Percentiles rank a stretch among this genome's conserved stretches.
Evolutionary conservation across 371 early-diverging fungal species (phyloP).

Genomic region (Mortierella sp.): DNA sequence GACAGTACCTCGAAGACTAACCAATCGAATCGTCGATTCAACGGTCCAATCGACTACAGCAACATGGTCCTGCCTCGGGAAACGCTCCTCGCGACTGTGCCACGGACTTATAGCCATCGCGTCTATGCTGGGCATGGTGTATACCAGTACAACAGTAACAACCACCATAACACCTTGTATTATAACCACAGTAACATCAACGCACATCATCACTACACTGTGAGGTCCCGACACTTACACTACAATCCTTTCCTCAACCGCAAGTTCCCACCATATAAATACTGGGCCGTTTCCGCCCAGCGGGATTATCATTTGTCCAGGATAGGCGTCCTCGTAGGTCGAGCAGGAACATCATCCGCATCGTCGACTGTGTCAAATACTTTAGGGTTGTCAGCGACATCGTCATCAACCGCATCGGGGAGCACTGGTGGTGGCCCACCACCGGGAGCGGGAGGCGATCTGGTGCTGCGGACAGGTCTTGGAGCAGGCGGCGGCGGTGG

Average conservation of each 20-base stretch:
- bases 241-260: slow-evolving; percentile 27
- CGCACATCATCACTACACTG: slow-evolving; percentile 14
- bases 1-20: not conserved
- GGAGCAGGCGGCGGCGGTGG: slow-evolving; percentile 24
- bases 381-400: not conserved
- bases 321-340: slow-evolving; percentile 12
- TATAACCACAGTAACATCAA: slow-evolving; percentile 9
- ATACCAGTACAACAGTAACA: too few relatives aligned
- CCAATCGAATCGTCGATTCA: too few relatives aligned
- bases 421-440: not conserved
- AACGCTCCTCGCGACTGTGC: slow-evolving; percentile 23
- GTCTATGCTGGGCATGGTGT: slow-evolving; percentile 8
- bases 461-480: slow-evolving; percentile 16
- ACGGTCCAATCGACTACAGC: slow-evolving; percentile 23
- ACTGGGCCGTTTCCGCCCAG: slow-evolving; percentile 37
- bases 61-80: slow-evolving; percentile 15
- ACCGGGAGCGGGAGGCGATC: slow-evolving; percentile 1
- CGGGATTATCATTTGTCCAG: slow-evolving; percentile 35
- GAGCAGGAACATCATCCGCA: not conserved
- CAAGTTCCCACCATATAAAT: slow-evolving; percentile 37
- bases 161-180: not conserved
- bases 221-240: slow-evolving; percentile 6
- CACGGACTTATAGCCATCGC: slow-evolving; percentile 22
- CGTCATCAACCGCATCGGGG: not conserved
- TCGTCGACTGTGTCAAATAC: not conserved